Percentiles rank a stretch among this genome's conserved stretches.
Evolutionary conservation across 78 protist genomes (phyloP).

Genomic region (Creolimax fragrantissima): DNA sequence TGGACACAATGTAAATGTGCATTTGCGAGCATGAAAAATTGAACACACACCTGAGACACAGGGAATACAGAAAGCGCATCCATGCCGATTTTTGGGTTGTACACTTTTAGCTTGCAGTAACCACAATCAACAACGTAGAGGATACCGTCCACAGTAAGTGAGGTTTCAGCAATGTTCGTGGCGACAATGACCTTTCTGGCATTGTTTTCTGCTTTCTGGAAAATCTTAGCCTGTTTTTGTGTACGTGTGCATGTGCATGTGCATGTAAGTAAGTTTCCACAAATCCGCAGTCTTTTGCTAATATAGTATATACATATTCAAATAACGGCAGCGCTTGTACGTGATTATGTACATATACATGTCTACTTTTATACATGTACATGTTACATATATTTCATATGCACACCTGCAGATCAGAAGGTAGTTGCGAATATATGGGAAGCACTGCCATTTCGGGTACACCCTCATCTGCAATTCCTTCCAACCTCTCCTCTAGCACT

Average conservation of each 20-base stretch:
- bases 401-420: constrained; percentile 84
- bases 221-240: constrained; percentile 77
- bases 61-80: constrained; percentile 79
- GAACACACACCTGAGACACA: constrained; percentile 3
- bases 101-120: constrained; percentile 80
- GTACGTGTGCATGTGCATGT: neutral
- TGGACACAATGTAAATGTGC: no score
- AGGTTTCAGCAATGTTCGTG: constrained; percentile 95
- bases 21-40: no score
- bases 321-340: no score
- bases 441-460: constrained; percentile 62
- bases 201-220: constrained; percentile 64
- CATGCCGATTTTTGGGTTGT: constrained; percentile 88
- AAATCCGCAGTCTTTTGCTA: no score
- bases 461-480: neutral
- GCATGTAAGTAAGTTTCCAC: neutral
- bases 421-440: constrained; percentile 93
- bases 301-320: no score
- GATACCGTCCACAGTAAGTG: constrained; percentile 89
- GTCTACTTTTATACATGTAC: no score
- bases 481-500: constrained; percentile 43
- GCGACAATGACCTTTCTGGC: constrained; percentile 86
- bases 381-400: no score
- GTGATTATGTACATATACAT: no score
- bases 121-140: constrained; percentile 88